phyloP scores from a whole-genome alignment of 2,329 filamentous ascomycete species.

The Diaporthe sp. region DNA sequence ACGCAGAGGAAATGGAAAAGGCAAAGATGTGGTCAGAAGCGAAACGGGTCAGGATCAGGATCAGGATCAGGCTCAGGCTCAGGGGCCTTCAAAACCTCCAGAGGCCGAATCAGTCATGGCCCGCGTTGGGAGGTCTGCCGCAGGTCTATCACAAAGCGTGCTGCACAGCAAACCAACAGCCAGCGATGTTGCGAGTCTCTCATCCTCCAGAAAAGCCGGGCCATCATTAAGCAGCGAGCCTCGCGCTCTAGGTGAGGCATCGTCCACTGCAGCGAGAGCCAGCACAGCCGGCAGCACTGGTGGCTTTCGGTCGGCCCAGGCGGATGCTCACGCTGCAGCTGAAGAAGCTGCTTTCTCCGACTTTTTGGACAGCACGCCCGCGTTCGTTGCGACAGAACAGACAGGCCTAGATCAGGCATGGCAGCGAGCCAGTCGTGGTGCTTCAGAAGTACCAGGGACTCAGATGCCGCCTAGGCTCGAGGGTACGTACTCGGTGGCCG shows the following conservation, averaged over 20 bases:
- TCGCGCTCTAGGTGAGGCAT: conserved; percentile 43
- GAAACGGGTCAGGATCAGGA: conserved; percentile 17
- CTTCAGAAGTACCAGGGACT: neutral
- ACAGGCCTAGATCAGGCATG: conserved; percentile 41
- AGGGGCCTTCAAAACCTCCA: conserved; percentile 4
- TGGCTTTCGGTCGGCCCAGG: conserved; percentile 48
- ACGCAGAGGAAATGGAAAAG: conserved; percentile 33
- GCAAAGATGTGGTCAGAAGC: conserved; percentile 33
- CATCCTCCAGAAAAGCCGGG: conserved; percentile 36
- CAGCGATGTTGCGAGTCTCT: conserved; percentile 26
- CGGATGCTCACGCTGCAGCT: conserved; percentile 46
- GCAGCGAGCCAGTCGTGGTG: conserved; percentile 25
- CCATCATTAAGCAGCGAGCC: conserved; percentile 18
- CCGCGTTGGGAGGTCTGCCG: conserved; percentile 44
- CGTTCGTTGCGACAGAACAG: conserved; percentile 43
- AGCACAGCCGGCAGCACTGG: conserved; percentile 35
- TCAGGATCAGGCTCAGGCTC: conserved; percentile 17
- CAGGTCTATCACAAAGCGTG: conserved; percentile 45
- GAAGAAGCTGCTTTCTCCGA: conserved; percentile 54
- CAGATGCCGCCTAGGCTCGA: neutral
- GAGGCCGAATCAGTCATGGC: conserved; percentile 40
- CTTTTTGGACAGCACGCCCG: conserved; percentile 51
- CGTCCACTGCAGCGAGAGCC: conserved; percentile 40
- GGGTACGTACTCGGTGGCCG: conserved; percentile 45
- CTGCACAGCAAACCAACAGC: conserved; percentile 38